Evolutionary conservation across 306 rosid species (phyloP).

Genomic region (Sesbania bispinosa): DNA sequence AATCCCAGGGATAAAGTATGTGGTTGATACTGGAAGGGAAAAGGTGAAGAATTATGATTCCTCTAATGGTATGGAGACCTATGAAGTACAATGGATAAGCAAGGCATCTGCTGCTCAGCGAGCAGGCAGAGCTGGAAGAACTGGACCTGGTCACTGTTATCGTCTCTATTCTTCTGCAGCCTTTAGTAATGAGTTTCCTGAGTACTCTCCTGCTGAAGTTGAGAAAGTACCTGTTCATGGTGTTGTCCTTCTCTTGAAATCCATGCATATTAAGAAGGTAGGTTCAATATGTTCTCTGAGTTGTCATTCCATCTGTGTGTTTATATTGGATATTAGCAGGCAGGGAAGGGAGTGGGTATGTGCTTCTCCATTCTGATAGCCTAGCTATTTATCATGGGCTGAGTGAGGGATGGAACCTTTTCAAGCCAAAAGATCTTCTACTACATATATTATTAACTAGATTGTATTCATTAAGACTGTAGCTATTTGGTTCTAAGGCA

Average conservation of each 20-base stretch:
- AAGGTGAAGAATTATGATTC: conserved; percentile 70
- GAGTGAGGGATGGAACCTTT: background rate
- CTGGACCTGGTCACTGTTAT: conserved; percentile 80
- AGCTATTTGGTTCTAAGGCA: background rate
- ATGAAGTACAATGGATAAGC: conserved; percentile 74
- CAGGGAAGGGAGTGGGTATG: background rate
- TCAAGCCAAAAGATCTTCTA: background rate
- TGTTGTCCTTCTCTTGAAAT: conserved; percentile 75
- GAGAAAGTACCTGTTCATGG: conserved; percentile 76
- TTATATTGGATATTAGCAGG: background rate
- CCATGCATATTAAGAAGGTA: conserved; percentile 73
- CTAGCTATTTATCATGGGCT: background rate
- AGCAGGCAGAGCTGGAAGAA: conserved; percentile 83
- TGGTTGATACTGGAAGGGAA: conserved; percentile 84
- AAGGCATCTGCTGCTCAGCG: conserved; percentile 93
- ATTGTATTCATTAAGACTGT: conserved; percentile 1
- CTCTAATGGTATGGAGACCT: conserved; percentile 70
- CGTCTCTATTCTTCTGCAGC: conserved; percentile 83
- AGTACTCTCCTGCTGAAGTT: conserved; percentile 68
- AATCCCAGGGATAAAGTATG: conserved; percentile 82
- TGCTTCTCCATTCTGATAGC: conserved; percentile 11
- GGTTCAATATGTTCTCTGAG: background rate
- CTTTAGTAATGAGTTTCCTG: conserved; percentile 53
- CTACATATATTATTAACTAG: background rate
- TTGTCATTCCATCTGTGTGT: conserved; percentile 7